phyloP scores from a whole-genome alignment of 2,329 filamentous ascomycete species.

The Pseudogymnoascus sp. region DNA sequence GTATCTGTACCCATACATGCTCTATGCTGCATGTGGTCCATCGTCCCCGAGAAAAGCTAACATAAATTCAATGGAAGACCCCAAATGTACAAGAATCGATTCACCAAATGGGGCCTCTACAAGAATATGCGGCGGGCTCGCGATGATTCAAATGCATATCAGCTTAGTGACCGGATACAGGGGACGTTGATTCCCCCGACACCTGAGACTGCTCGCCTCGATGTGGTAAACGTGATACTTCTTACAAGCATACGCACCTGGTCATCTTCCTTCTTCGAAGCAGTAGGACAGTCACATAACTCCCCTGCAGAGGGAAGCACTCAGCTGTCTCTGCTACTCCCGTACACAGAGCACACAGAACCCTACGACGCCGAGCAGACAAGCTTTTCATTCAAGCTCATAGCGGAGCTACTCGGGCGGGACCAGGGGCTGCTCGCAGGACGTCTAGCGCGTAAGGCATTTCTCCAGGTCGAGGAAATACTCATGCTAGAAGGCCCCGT shows the following conservation, averaged over 20 bases:
- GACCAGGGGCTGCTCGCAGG: conserved; percentile 20
- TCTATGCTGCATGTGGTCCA: not conserved
- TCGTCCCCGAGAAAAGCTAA: not conserved
- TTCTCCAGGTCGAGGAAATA: conserved; percentile 20
- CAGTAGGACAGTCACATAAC: not conserved
- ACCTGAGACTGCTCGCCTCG: conserved; percentile 10
- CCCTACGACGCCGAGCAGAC: conserved; percentile 12
- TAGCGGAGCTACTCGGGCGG: conserved; percentile 15
- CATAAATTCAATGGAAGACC: conserved; percentile 10
- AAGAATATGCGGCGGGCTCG: conserved; percentile 13
- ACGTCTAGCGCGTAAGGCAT: conserved; percentile 20
- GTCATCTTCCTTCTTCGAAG: conserved; percentile 14
- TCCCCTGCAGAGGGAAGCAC: not conserved
- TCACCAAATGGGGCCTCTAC: conserved; percentile 22
- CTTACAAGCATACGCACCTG: conserved; percentile 13
- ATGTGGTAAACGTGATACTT: not conserved
- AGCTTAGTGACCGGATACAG: not conserved
- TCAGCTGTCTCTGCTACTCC: not conserved
- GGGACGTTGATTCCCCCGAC: not conserved
- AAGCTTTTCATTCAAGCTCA: conserved; percentile 18
- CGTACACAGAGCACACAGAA: not conserved
- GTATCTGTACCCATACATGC: not conserved
- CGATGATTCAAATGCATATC: not conserved
- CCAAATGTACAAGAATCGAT: conserved; percentile 26
- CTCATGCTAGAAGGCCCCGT: conserved; percentile 16